A percentile compares a stretch with the other conserved stretches of the same genome.
phyloP scores from a whole-genome alignment of 805 yeast genomes.

The Clavispora santaluciae region DNA sequence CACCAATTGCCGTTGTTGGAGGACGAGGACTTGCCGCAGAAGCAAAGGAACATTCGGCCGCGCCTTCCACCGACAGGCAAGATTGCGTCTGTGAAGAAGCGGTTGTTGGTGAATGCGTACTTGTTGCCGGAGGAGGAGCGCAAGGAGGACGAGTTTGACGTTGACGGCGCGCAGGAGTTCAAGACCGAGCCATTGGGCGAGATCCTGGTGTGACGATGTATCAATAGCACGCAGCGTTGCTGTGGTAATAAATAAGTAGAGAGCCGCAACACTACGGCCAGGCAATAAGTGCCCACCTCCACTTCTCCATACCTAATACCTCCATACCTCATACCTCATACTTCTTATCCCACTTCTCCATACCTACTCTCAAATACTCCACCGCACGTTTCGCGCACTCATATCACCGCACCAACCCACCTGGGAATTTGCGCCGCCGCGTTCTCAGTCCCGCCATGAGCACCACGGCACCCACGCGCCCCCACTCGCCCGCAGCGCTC shows the following conservation, averaged over 20 bases:
- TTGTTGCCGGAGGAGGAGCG: constrained; percentile 23
- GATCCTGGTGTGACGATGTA: neutral
- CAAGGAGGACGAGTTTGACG: constrained; percentile 2
- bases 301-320: too few species aligned
- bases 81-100: constrained; percentile 66
- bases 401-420: too few species aligned
- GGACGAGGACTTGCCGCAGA: constrained; percentile 81
- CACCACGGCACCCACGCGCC: too few species aligned
- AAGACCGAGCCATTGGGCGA: neutral
- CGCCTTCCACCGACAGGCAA: constrained; percentile 90
- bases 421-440: too few species aligned
- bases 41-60: constrained; percentile 68
- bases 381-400: neutral
- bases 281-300: too few species aligned
- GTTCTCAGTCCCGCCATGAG: neutral
- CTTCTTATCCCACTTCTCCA: too few species aligned
- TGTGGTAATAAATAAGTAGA: too few species aligned
- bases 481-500: neutral
- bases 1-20: constrained; percentile 46
- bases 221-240: neutral
- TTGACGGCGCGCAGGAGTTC: neutral
- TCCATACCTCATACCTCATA: neutral
- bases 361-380: too few species aligned
- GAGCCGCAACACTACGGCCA: too few species aligned
- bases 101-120: constrained; percentile 23